Percentiles rank a stretch among this genome's conserved stretches.
Conservation (phyloP, 2,329 filamentous ascomycete genomes). For the Alternaria sp. region DNA sequence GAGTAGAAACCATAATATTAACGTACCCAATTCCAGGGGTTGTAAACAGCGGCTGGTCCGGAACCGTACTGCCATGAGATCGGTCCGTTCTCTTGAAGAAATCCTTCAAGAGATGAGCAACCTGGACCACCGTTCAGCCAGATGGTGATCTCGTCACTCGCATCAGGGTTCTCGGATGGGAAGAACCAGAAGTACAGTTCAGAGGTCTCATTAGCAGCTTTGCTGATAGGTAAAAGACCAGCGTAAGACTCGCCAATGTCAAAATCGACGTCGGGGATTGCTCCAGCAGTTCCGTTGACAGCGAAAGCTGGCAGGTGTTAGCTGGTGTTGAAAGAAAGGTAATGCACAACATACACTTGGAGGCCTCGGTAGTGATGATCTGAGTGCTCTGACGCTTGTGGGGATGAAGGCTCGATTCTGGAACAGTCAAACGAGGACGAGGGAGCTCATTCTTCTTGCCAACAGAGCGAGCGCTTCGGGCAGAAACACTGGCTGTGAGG, state of each 20-base stretch:
- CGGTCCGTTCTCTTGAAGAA: constrained; percentile 60
- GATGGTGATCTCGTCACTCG: constrained; percentile 60
- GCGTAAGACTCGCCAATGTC: constrained; percentile 57
- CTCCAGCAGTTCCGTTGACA: constrained; percentile 50
- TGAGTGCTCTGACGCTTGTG: constrained; percentile 32
- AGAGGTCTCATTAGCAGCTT: constrained; percentile 56
- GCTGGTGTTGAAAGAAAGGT: background rate
- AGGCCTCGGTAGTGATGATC: constrained; percentile 54
- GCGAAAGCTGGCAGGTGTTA: constrained; percentile 41
- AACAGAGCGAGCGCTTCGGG: constrained; percentile 40
- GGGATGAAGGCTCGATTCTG: constrained; percentile 27
- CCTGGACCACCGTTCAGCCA: constrained; percentile 58
- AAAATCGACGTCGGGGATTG: constrained; percentile 59
- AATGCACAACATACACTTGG: constrained; percentile 22
- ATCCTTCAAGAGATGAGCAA: constrained; percentile 58
- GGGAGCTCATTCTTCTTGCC: constrained; percentile 43
- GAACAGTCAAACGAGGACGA: constrained; percentile 35
- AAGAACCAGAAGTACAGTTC: constrained; percentile 67
- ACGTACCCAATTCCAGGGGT: constrained; percentile 54
- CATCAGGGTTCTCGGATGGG: constrained; percentile 59
- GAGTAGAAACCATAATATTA: no score
- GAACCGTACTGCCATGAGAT: constrained; percentile 57
- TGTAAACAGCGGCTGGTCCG: constrained; percentile 51
- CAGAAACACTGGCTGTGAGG: constrained; percentile 37
- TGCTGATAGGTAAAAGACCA: constrained; percentile 63